These are phyloP conservation scores for Petunia hybrid DNA, from an alignment of 305 asterid species.

Conservation along the genomic window DNA sequence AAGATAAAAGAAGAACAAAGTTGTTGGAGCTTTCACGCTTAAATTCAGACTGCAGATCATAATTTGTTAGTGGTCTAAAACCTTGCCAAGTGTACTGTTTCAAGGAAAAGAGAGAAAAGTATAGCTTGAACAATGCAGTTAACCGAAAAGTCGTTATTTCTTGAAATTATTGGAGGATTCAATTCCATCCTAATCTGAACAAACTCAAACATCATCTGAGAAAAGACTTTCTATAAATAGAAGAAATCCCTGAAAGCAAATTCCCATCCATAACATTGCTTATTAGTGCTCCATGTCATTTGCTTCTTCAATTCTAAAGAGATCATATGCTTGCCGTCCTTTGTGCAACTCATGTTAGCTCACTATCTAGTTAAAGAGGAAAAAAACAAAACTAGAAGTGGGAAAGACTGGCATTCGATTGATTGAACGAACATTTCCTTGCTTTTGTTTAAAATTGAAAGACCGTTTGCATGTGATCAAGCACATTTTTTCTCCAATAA, in stretches of 20 bases:
- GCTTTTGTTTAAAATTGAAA: constrained; percentile 16
- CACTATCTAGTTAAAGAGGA: constrained; percentile 2
- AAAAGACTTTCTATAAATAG: constrained; percentile 12
- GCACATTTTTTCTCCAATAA: background rate
- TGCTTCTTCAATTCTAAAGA: constrained; percentile 1
- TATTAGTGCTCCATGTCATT: constrained; percentile 31
- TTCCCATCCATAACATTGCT: background rate
- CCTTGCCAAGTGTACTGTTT: background rate
- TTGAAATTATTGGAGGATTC: constrained; percentile 23
- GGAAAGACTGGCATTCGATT: constrained; percentile 1
- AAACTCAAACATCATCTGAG: constrained; percentile 12
- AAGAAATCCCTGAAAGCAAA: background rate
- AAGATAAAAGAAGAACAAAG: background rate
- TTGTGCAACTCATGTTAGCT: constrained; percentile 19
- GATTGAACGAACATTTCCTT: constrained; percentile 7
- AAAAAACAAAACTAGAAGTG: background rate
- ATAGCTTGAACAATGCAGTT: background rate
- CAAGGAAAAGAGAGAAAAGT: background rate
- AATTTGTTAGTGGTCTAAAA: background rate
- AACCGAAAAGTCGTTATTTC: background rate
- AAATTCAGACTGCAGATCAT: background rate
- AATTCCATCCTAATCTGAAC: constrained; percentile 17
- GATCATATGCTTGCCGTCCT: background rate
- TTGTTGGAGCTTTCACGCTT: background rate
- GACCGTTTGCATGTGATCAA: background rate